Evolutionary conservation across 352 stramenopile species (phyloP).

Genomic region (Globisporangium polare): DNA sequence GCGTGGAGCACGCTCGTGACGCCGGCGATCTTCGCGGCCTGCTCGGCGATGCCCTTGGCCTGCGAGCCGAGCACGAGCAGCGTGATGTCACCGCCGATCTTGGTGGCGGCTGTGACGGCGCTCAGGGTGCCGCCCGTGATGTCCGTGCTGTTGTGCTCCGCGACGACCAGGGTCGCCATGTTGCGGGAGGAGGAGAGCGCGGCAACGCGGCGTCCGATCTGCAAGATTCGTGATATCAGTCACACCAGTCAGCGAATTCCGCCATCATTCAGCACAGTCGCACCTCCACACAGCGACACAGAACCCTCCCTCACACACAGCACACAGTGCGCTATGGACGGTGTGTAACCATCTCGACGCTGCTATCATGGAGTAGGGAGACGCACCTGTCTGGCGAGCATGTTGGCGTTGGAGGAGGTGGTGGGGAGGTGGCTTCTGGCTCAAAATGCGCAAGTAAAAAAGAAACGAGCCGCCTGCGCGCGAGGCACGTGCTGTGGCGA

Average conservation of each 20-base stretch:
- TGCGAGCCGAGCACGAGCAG: constrained; percentile 72
- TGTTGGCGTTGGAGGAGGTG: constrained; percentile 1
- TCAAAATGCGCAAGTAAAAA: constrained; percentile 1
- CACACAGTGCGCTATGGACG: neutral
- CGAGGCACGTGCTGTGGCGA: neutral
- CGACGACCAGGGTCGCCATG: constrained; percentile 85
- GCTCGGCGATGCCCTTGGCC: constrained; percentile 46
- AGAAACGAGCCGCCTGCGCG: constrained; percentile 3
- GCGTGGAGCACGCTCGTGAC: constrained; percentile 83
- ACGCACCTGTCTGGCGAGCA: constrained; percentile 37
- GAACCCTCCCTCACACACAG: neutral
- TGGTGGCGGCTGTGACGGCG: constrained; percentile 80
- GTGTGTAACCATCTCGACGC: too few species aligned
- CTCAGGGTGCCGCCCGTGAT: constrained; percentile 75
- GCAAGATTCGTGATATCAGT: constrained; percentile 12
- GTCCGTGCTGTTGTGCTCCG: constrained; percentile 78
- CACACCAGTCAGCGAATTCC: neutral
- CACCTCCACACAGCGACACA: neutral
- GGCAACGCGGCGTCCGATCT: constrained; percentile 52
- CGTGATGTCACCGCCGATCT: constrained; percentile 82
- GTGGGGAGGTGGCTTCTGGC: neutral
- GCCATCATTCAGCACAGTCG: neutral
- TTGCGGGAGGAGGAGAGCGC: constrained; percentile 26
- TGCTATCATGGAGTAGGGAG: neutral
- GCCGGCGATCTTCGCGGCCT: constrained; percentile 74